Conservation (phyloP, 495 filamentous ascomycete species). For the Margaritispora aquatica region DNA sequence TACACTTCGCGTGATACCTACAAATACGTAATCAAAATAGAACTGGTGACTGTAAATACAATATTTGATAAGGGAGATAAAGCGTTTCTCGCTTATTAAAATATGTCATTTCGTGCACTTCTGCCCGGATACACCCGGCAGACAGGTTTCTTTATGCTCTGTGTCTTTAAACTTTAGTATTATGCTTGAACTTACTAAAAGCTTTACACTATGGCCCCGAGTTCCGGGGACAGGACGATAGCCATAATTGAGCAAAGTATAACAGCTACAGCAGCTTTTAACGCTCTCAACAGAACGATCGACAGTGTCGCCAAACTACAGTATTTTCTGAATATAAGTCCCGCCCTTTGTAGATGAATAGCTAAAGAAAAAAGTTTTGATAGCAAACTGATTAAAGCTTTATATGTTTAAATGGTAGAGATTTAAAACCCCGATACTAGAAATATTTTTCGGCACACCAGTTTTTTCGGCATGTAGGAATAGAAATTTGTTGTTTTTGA, state of each 20-base stretch:
- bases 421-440: too few relatives aligned
- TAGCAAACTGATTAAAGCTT: neutral
- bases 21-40: too few relatives aligned
- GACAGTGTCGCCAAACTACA: conserved; percentile 1
- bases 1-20: too few relatives aligned
- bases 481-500: too few relatives aligned
- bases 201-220: conserved; percentile 3
- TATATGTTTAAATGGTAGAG: too few relatives aligned
- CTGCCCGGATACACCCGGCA: too few relatives aligned
- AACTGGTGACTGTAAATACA: too few relatives aligned
- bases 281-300: neutral
- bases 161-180: neutral
- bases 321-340: conserved; percentile 1
- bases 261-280: neutral
- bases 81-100: too few relatives aligned
- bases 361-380: conserved; percentile 1
- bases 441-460: too few relatives aligned
- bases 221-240: neutral
- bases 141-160: conserved; percentile 24
- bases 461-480: too few relatives aligned
- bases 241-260: neutral
- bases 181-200: conserved; percentile 5
- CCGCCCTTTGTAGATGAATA: neutral
- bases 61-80: too few relatives aligned
- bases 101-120: too few relatives aligned